These are phyloP conservation scores for Rhododendron ovatum DNA, from an alignment of 148 eudicot genomes.

Conservation along the genomic window DNA sequence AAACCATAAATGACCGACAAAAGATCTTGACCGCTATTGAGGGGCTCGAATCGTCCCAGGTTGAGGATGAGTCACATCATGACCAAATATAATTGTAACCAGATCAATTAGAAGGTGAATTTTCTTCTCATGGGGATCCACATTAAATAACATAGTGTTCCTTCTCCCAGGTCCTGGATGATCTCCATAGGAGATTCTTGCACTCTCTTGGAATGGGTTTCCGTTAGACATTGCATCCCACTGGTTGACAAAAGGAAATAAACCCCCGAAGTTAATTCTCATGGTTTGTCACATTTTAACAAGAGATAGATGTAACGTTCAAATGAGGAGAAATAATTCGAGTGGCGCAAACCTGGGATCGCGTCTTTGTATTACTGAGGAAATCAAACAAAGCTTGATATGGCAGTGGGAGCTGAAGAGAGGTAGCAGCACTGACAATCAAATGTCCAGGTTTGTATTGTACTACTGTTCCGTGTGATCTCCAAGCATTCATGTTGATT, in stretches of 20 bases:
- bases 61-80: too few relatives aligned
- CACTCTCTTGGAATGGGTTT: conserved; percentile 25
- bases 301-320: not conserved
- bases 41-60: too few relatives aligned
- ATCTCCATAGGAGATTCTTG: conserved; percentile 30
- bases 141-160: too few relatives aligned
- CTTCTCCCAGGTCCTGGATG: too few relatives aligned
- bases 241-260: conserved; percentile 16
- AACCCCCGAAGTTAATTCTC: not conserved
- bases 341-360: conserved; percentile 35
- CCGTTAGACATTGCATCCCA: conserved; percentile 44
- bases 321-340: not conserved
- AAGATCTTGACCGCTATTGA: too few relatives aligned
- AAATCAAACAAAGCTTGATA: conserved; percentile 27
- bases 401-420: conserved; percentile 50
- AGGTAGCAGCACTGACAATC: conserved; percentile 32
- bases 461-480: not conserved
- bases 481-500: not conserved
- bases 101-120: too few relatives aligned
- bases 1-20: not conserved
- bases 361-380: conserved; percentile 29
- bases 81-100: too few relatives aligned
- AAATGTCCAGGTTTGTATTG: not conserved
- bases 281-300: not conserved
- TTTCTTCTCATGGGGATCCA: too few relatives aligned